Evolutionary conservation across 345 rosid species (phyloP).

Genomic region (Hibiscus mutabilis): DNA sequence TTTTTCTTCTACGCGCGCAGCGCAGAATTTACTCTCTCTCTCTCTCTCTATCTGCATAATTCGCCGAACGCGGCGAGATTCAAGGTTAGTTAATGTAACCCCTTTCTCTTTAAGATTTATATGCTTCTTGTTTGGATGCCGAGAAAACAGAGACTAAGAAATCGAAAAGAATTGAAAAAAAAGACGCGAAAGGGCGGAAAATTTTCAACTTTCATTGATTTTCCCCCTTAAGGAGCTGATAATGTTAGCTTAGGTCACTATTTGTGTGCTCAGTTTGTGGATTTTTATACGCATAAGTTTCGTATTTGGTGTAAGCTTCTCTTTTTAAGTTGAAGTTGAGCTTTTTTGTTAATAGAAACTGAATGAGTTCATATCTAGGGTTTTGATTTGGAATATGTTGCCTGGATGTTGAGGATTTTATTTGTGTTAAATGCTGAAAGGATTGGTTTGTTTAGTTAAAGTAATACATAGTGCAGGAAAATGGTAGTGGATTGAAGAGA

Average conservation of each 20-base stretch:
- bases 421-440: neutral
- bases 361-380: too few species aligned
- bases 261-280: neutral
- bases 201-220: neutral
- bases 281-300: neutral
- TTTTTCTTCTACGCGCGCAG: neutral
- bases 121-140: neutral
- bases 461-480: neutral
- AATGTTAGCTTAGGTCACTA: neutral
- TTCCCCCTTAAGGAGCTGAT: neutral
- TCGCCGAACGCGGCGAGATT: neutral
- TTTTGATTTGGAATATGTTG: too few species aligned
- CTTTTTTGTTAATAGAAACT: neutral
- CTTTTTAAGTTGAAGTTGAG: neutral
- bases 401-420: too few species aligned
- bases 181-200: neutral
- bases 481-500: neutral
- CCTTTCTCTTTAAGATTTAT: neutral
- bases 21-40: neutral
- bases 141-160: neutral
- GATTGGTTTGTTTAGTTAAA: neutral
- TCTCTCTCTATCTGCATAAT: neutral
- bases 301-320: neutral
- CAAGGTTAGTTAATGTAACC: neutral
- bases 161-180: neutral